Base-by-base conservation (phyloP, 495 filamentous ascomycete genomes). In the Hypomontagnella submonticulosa region DNA sequence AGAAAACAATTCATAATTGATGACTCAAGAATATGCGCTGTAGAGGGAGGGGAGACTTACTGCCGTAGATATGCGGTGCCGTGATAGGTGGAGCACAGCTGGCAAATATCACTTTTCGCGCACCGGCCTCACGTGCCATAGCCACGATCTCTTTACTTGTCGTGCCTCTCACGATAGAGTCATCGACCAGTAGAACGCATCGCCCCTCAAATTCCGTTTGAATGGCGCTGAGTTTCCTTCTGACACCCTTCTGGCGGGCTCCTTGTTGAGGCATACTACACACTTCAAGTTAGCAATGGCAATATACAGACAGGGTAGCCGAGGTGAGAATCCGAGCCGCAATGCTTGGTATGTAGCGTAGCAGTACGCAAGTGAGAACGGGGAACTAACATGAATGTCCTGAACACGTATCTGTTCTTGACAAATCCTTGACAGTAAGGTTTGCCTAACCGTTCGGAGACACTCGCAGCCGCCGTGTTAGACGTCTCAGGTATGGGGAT, bases 321-420 rank as follows among this genome's bases (percentile, higher is more conserved):
- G 2, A 2, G 23, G 23, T 27, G 6, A 6, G 23, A 27, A 27
- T 27, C 23, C 23, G 6, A 6, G 6, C 23, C 6, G 6, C 6
- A 6, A 27, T 3, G 8, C 13, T 37, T 38, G 4, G 15, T 34
- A 57, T 46, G 32, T 88, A 89, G 7, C 11, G 12, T 4, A 10
- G 19, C 33, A 4, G 0, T 11, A 13, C n/a, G 20, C 13, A 7
- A 10, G 20, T 27, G 13, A 41, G 12, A 27, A 36, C 11, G 50
- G 38, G 30, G 12, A 40, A 57, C 66, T 2, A 18, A 55, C 73
- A 97, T 97, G 75, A 97, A 97, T 0, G 94, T 97, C 34, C 94
- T 88, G 83, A 93, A 96, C 47, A 98, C 91, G 75, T 97, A 98
- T 48, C 94, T 87, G 77, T 97, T 97, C 84, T 97, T 97, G 59